Percentiles rank a stretch among this genome's conserved stretches.
Evolutionary conservation across 2,329 filamentous ascomycete genomes (phyloP).

Genomic region (Exophiala sp.): DNA sequence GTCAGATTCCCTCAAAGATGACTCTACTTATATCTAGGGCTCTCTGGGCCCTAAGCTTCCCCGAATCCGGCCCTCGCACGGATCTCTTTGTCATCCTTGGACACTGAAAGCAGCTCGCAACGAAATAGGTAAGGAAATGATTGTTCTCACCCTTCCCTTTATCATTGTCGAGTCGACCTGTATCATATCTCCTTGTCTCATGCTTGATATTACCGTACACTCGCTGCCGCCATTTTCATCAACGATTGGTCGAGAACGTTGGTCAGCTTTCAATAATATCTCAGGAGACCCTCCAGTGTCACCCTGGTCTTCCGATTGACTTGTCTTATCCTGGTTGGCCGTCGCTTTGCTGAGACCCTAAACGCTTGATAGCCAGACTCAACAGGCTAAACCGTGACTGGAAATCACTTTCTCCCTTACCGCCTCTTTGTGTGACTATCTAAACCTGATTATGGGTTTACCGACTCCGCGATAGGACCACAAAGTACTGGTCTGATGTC

Average conservation of each 20-base stretch:
- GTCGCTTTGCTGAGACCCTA: constrained; percentile 5
- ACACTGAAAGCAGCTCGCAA: neutral
- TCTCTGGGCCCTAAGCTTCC: neutral
- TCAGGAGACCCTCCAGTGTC: neutral
- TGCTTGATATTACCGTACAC: neutral
- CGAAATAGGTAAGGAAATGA: neutral
- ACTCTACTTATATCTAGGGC: neutral
- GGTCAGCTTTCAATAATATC: neutral
- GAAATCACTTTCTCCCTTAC: constrained; percentile 12
- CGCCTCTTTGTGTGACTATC: constrained; percentile 20
- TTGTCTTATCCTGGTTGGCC: constrained; percentile 17
- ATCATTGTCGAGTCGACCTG: neutral
- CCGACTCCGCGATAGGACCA: constrained; percentile 14
- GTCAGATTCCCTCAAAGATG: neutral
- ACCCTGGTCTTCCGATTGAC: constrained; percentile 4
- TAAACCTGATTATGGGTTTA: constrained; percentile 9
- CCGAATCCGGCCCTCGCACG: neutral
- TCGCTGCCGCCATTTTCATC: neutral
- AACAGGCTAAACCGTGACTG: constrained; percentile 2
- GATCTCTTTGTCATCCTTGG: neutral
- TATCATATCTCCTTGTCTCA: neutral
- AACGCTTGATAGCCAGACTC: constrained; percentile 6
- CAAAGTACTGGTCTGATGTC: constrained; percentile 7
- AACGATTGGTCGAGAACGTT: neutral
- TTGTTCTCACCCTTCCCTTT: neutral